Conservation (phyloP, 495 filamentous ascomycete genomes). For the Parathielavia appendiculata region DNA sequence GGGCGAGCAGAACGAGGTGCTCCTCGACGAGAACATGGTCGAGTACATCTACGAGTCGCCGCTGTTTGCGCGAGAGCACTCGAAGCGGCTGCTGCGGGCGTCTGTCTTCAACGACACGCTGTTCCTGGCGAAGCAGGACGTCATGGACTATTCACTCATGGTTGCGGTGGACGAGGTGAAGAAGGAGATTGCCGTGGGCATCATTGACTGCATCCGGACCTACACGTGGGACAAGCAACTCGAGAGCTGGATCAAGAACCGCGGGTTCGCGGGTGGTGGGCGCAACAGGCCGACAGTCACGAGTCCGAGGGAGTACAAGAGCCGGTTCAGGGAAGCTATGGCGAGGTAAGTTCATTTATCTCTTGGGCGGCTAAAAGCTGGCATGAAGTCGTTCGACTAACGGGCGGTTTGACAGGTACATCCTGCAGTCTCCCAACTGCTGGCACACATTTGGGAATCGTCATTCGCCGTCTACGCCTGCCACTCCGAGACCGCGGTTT, state of each 20-base stretch:
- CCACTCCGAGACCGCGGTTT: slow-evolving; percentile 30
- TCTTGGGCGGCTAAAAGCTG: slow-evolving; percentile 28
- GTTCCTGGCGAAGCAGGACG: slow-evolving; percentile 84
- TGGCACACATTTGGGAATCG: slow-evolving; percentile 43
- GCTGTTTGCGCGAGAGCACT: slow-evolving; percentile 87
- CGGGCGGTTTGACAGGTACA: slow-evolving; percentile 35
- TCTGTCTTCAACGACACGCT: slow-evolving; percentile 96
- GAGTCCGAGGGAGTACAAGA: slow-evolving; percentile 95
- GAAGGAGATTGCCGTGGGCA: slow-evolving; percentile 90
- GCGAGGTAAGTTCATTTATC: slow-evolving; percentile 72
- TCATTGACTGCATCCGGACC: slow-evolving; percentile 97
- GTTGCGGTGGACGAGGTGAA: slow-evolving; percentile 87
- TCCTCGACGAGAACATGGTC: slow-evolving; percentile 98
- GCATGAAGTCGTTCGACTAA: not conserved
- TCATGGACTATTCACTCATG: slow-evolving; percentile 99
- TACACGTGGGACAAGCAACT: slow-evolving; percentile 99
- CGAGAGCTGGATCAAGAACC: slow-evolving; percentile 97
- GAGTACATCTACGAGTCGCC: slow-evolving; percentile 98
- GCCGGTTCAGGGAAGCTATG: slow-evolving; percentile 94
- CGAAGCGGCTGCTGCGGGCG: slow-evolving; percentile 79
- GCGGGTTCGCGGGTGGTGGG: slow-evolving; percentile 76
- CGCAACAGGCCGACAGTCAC: slow-evolving; percentile 93
- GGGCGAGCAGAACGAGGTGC: slow-evolving; percentile 90
- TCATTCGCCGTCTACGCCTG: slow-evolving; percentile 13
- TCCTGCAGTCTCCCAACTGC: slow-evolving; percentile 47